phyloP scores from a whole-genome alignment of 2,329 filamentous ascomycete genomes.

The Penicillium sp. region DNA sequence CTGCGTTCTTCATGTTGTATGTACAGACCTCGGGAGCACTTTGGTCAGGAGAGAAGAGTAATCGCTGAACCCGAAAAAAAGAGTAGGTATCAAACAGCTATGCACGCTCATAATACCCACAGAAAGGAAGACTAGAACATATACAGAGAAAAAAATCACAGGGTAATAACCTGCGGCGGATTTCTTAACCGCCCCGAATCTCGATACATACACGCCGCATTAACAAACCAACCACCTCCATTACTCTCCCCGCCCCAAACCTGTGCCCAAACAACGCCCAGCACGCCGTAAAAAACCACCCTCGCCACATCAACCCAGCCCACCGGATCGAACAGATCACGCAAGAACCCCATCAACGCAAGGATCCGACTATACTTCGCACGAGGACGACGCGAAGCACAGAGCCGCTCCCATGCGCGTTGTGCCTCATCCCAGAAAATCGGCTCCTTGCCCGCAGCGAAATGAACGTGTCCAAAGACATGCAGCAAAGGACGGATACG shows the following conservation, averaged over 20 bases:
- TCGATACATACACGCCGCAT: conserved; percentile 54
- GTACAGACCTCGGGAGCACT: not conserved
- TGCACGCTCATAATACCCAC: not conserved
- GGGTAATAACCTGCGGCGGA: conserved; percentile 38
- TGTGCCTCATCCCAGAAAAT: conserved; percentile 76
- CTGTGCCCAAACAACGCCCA: conserved; percentile 59
- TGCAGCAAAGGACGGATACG: conserved; percentile 72
- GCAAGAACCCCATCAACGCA: conserved; percentile 29
- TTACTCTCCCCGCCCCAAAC: conserved; percentile 56
- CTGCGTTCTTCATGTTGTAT: not conserved
- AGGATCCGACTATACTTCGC: conserved; percentile 25
- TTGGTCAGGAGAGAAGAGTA: not conserved
- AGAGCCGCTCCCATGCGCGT: conserved; percentile 66
- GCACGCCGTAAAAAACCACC: conserved; percentile 54
- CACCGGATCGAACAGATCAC: conserved; percentile 37
- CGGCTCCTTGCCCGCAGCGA: conserved; percentile 66
- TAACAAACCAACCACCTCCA: conserved; percentile 55
- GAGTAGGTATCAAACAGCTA: not conserved
- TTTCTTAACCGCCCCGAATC: conserved; percentile 38
- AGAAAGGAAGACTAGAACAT: not conserved
- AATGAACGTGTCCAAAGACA: conserved; percentile 84
- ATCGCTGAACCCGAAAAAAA: not conserved
- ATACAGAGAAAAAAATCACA: conserved; percentile 18
- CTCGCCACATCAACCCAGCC: conserved; percentile 51
- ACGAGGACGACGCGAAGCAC: conserved; percentile 38